Evolutionary conservation across 2,329 filamentous ascomycete species (phyloP), one percentile per base, ranked within the genome.

Genomic region (Leptographium galeiforme): DNA sequence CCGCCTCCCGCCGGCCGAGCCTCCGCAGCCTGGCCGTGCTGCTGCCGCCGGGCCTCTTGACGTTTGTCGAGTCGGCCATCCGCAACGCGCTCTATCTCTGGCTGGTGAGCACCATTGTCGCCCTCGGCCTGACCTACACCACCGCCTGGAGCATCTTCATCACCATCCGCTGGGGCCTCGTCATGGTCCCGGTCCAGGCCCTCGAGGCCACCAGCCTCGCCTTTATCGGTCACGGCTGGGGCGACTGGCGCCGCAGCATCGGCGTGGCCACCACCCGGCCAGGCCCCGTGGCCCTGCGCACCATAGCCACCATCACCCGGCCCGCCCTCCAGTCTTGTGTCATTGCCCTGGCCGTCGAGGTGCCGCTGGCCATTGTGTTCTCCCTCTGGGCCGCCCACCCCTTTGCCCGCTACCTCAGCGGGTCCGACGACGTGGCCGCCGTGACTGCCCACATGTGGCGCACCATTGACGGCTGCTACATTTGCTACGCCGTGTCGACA

Each of bases 121-220:
- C 74, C 0, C 70, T 88, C 55, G 82, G 83, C 0, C 66, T 69
- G 0, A 74, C 78, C 8, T 88, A 88, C 63, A 79, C 82, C 0
- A 87, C 83, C 0, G 82, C 84, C 0, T 89, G 83, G 84, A 80
- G 82, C 2, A 71, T 87, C 11, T 89, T 89, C 68, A 84, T 77
- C 53, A 87, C 82, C 0, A 87, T 88, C 44, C 74, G 83, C 14
- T 87, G 84, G 84, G 84, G 84, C 0, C 68, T 88, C 1, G 69
- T 88, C 34, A 89, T 88, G 84, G 82, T 87, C 0, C 84, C 84
- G 0, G 80, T 88, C 0, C 76, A 80, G 56, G 74, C 82, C 0
- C 68, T 87, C 0, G 82, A 89, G 63, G 78, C 78, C 2, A 83
- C 83, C 0, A 72, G 80, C 0, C 67, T 84, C 0, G 72, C 80